Conservation (phyloP, 257 asterid species). For the Lithospermum erythrorhizon region DNA sequence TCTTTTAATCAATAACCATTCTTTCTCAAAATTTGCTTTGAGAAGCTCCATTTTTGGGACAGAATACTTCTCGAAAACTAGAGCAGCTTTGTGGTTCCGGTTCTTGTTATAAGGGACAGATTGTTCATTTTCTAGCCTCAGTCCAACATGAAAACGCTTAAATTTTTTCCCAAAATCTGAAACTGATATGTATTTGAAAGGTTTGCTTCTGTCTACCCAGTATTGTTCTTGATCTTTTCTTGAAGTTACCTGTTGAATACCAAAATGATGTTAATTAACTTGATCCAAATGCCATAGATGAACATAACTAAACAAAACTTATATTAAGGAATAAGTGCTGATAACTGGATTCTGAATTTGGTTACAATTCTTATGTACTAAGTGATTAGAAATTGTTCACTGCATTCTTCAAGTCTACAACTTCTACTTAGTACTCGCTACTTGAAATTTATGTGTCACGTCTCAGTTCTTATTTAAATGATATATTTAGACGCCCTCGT, state of each 20-base stretch:
- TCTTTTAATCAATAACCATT: slow-evolving; percentile 62
- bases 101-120: slow-evolving; percentile 38
- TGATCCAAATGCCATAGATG: too few relatives aligned
- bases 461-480: too few relatives aligned
- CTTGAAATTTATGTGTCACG: too few relatives aligned
- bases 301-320: too few relatives aligned
- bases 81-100: slow-evolving; percentile 40
- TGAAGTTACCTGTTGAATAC: slow-evolving; percentile 44
- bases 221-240: slow-evolving; percentile 66
- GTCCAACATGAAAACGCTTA: slow-evolving; percentile 43
- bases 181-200: slow-evolving; percentile 34
- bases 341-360: too few relatives aligned
- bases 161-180: slow-evolving; percentile 38
- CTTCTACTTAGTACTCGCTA: too few relatives aligned
- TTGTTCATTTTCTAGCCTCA: slow-evolving; percentile 31
- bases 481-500: too few relatives aligned
- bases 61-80: slow-evolving; percentile 34
- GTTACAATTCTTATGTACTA: too few relatives aligned
- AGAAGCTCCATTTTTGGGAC: slow-evolving; percentile 47
- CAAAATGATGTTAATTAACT: neutral
- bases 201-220: slow-evolving; percentile 32
- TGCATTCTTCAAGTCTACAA: too few relatives aligned
- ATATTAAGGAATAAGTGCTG: too few relatives aligned
- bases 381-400: too few relatives aligned
- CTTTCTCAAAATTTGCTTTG: slow-evolving; percentile 46